Evolutionary conservation across 441 rosid species (phyloP).

Genomic region (Brassica balearica): DNA sequence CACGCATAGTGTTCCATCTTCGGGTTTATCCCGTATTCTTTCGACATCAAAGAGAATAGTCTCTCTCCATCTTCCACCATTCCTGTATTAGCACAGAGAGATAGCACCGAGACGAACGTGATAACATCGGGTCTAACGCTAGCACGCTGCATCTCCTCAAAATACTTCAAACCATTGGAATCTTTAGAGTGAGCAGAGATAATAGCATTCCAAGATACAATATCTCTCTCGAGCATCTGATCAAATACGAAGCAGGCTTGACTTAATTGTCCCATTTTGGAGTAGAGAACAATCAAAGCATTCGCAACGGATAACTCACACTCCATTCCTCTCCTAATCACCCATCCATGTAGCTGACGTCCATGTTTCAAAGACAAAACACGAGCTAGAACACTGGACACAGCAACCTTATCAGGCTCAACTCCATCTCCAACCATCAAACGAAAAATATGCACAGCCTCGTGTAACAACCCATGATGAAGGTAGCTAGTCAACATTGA

Average conservation of each 20-base stretch:
- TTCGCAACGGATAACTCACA: conserved; percentile 62
- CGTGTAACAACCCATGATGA: conserved; percentile 62
- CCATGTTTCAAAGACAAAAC: conserved; percentile 54
- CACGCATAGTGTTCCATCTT: conserved; percentile 84
- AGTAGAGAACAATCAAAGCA: conserved; percentile 66
- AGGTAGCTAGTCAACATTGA: conserved; percentile 71
- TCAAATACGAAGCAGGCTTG: conserved; percentile 63
- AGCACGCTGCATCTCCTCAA: conserved; percentile 62
- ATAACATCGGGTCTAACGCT: conserved; percentile 60
- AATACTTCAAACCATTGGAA: conserved; percentile 58
- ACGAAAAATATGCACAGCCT: conserved; percentile 57
- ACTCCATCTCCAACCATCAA: conserved; percentile 59
- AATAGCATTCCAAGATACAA: conserved; percentile 84
- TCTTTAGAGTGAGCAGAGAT: conserved; percentile 68
- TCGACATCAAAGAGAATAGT: conserved; percentile 60
- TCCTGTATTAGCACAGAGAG: conserved; percentile 75
- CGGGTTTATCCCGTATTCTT: conserved; percentile 54
- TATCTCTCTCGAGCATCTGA: conserved; percentile 69
- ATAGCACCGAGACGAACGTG: conserved; percentile 77
- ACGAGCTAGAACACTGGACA: conserved; percentile 70
- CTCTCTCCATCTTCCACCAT: conserved; percentile 69
- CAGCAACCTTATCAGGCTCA: conserved; percentile 73
- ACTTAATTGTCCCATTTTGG: conserved; percentile 53
- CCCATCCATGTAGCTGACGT: conserved; percentile 79
- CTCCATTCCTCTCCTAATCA: conserved; percentile 59